A percentile compares a stretch with the other conserved stretches of the same genome.
phyloP scores from a whole-genome alignment of 2,329 filamentous ascomycete genomes.

The Fusarium nygamai region DNA sequence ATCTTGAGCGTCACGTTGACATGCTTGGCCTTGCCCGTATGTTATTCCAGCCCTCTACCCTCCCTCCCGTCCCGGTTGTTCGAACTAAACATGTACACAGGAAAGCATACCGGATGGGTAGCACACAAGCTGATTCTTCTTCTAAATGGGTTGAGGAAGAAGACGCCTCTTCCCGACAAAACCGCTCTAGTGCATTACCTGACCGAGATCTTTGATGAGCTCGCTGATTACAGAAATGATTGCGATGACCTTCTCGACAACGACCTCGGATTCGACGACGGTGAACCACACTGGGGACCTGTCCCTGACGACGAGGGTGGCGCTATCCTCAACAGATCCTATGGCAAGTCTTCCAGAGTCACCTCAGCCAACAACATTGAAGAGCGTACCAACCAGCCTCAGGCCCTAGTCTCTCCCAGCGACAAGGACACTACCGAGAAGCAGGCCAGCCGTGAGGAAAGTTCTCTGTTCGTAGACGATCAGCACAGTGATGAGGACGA shows the following conservation, averaged over 20 bases:
- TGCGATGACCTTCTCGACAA: accelerated
- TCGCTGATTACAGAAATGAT: not conserved
- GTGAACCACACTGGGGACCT: not conserved
- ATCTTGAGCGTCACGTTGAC: not conserved
- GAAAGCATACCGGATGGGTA: not conserved
- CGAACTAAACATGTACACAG: not conserved
- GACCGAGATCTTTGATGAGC: not conserved
- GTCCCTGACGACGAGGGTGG: not conserved
- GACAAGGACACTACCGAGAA: accelerated
- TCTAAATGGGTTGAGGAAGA: not conserved
- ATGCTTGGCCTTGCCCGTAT: not conserved
- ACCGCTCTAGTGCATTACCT: not conserved
- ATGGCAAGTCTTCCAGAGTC: not conserved
- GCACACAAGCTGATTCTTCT: not conserved
- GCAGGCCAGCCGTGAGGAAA: not conserved
- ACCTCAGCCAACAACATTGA: not conserved
- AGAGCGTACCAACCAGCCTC: accelerated
- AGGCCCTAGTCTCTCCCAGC: not conserved
- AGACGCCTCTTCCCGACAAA: not conserved
- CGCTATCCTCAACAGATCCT: not conserved
- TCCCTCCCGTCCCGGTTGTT: no score
- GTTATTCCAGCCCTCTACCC: not conserved
- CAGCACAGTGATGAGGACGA: not conserved
- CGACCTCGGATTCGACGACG: accelerated
- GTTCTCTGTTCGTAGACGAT: not conserved